These are phyloP conservation scores for Cystobasidium sp. DNA, from an alignment of 1,284 basidiomycete genomes.

Conservation along the genomic window DNA sequence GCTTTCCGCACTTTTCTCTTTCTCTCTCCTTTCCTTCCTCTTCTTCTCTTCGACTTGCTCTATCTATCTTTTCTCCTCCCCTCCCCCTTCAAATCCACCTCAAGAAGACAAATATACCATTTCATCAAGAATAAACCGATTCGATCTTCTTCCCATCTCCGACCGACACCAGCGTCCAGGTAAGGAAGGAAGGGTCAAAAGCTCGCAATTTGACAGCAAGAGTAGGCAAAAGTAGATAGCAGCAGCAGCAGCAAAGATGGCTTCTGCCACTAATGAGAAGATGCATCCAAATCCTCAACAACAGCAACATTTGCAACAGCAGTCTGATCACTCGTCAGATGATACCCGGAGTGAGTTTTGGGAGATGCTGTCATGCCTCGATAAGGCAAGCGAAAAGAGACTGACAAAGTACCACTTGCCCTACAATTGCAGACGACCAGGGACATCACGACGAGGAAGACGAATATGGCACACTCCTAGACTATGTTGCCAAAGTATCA, in stretches of 20 bases:
- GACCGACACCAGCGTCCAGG: conserved; percentile 9
- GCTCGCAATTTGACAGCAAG: background rate
- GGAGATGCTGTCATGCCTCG: background rate
- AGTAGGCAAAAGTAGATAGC: background rate
- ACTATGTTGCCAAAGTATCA: conserved; percentile 55
- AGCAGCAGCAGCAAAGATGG: conserved; percentile 1
- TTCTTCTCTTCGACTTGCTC: background rate
- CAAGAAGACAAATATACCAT: too few relatives aligned
- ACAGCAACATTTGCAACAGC: background rate
- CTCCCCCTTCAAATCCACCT: too few relatives aligned
- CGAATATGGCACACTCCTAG: conserved; percentile 57
- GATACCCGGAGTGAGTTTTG: conserved; percentile 32
- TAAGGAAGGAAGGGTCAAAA: conserved; percentile 2
- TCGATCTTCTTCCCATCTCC: conserved; percentile 1
- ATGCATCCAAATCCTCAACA: conserved; percentile 17
- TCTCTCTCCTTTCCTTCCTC: conserved; percentile 1
- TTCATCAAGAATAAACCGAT: too few relatives aligned
- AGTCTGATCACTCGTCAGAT: conserved; percentile 35
- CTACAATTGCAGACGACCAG: conserved; percentile 4
- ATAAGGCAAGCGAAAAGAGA: background rate
- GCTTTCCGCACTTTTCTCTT: background rate
- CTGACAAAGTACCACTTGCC: background rate
- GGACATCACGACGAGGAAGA: conserved; percentile 52
- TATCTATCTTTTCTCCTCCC: too few relatives aligned
- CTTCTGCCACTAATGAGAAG: conserved; percentile 12